Percentiles rank a stretch among this genome's conserved stretches.
Evolutionary conservation across 2,329 filamentous ascomycete genomes (phyloP).

Genomic region (Alternaria sp.): DNA sequence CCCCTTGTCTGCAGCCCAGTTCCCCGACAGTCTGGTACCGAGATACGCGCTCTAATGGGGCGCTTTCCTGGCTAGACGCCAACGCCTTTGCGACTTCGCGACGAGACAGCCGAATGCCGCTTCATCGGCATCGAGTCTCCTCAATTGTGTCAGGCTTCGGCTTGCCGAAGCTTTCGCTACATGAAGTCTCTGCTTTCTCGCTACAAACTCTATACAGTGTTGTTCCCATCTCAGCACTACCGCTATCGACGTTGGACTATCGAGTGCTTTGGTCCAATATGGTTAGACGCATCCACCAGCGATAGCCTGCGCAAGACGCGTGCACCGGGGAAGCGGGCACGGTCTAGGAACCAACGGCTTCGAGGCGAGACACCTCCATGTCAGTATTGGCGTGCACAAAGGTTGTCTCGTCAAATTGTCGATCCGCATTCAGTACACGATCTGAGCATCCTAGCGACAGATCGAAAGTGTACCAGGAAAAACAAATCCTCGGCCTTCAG

Average conservation of each 20-base stretch:
- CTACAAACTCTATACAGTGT: not conserved
- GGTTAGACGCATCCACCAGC: slow-evolving; percentile 28
- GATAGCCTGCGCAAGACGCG: slow-evolving; percentile 12
- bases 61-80: slow-evolving; percentile 18
- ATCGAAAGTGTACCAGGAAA: not conserved
- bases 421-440: not conserved
- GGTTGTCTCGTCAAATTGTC: not conserved
- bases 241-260: slow-evolving; percentile 18
- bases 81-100: slow-evolving; percentile 16
- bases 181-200: not conserved
- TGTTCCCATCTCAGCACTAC: not conserved
- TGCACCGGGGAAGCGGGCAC: slow-evolving; percentile 40
- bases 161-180: not conserved
- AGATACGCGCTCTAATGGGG: slow-evolving; percentile 35
- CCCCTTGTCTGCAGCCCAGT: slow-evolving; percentile 19
- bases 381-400: slow-evolving; percentile 3
- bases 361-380: slow-evolving; percentile 3
- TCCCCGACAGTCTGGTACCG: slow-evolving; percentile 44
- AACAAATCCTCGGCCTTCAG: not conserved
- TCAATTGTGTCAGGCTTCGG: slow-evolving; percentile 1
- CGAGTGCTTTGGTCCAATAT: slow-evolving; percentile 15
- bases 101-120: slow-evolving; percentile 9
- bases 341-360: slow-evolving; percentile 11
- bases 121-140: not conserved
- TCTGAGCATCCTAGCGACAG: not conserved